phyloP scores from a whole-genome alignment of 306 rosid species.

The Castanopsis chinensis region DNA sequence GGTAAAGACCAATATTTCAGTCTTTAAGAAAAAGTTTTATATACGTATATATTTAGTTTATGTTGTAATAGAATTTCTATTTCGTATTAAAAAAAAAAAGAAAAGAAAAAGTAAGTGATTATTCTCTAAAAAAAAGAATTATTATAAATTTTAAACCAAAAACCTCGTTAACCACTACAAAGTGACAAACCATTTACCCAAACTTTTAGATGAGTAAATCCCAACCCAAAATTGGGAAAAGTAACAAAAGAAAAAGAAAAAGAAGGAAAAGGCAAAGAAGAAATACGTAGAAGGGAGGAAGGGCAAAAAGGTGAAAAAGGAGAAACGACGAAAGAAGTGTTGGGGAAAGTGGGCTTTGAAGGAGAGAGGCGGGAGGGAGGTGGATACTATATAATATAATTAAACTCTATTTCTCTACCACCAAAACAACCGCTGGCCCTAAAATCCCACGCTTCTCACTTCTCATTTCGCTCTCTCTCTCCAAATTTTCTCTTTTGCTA shows the following conservation, averaged over 20 bases:
- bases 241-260: no score
- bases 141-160: no score
- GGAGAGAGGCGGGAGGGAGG: conserved; percentile 47
- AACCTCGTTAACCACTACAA: accelerated
- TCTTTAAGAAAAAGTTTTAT: no score
- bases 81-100: accelerated
- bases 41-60: no score
- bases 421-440: conserved; percentile 53
- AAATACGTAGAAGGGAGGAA: not conserved
- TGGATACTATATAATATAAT: conserved; percentile 35
- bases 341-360: conserved; percentile 27
- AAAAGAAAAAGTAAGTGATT: no score
- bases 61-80: accelerated
- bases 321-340: not conserved
- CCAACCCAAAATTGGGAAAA: no score
- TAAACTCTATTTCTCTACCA: conserved; percentile 35
- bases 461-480: not conserved
- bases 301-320: conserved; percentile 34
- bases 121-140: no score
- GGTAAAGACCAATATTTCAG: no score
- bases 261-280: not conserved
- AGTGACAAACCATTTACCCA: no score
- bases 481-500: not conserved
- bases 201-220: no score
- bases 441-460: not conserved